These are phyloP conservation scores for Erodium maritimum DNA, from an alignment of 345 rosid species.

Conservation along the genomic window DNA sequence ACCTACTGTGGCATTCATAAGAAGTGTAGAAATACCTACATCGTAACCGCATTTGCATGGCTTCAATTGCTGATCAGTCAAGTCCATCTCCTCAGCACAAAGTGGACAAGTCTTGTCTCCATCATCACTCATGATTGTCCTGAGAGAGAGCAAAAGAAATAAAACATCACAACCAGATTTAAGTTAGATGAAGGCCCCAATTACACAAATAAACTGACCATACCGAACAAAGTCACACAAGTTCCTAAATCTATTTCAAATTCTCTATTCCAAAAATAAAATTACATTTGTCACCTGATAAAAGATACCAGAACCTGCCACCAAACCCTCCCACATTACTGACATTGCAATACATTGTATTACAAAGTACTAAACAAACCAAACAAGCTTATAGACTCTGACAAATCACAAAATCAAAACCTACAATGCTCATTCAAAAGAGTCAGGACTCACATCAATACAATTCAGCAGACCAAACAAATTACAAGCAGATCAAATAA, in stretches of 20 bases:
- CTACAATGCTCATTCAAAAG: no score
- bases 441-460: no score
- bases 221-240: background rate
- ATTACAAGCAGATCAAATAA: no score
- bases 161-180: background rate
- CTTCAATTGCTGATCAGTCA: slow-evolving; percentile 87
- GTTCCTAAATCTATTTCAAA: background rate
- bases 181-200: background rate
- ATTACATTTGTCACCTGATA: no score
- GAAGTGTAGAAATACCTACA: slow-evolving; percentile 21
- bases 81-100: slow-evolving; percentile 89
- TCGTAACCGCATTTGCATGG: slow-evolving; percentile 96
- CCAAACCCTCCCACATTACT: no score
- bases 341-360: no score
- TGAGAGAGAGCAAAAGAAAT: slow-evolving; percentile 1
- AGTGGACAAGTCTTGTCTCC: slow-evolving; percentile 86
- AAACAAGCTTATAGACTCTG: no score
- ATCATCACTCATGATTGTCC: slow-evolving; percentile 65
- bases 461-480: no score
- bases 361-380: no score
- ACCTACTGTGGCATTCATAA: background rate
- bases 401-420: no score
- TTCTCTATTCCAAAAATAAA: background rate
- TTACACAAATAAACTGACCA: background rate
- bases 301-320: no score